Evolutionary conservation across 129 eudicot genomes (phyloP).

Genomic region (Ambrosia trifida): DNA sequence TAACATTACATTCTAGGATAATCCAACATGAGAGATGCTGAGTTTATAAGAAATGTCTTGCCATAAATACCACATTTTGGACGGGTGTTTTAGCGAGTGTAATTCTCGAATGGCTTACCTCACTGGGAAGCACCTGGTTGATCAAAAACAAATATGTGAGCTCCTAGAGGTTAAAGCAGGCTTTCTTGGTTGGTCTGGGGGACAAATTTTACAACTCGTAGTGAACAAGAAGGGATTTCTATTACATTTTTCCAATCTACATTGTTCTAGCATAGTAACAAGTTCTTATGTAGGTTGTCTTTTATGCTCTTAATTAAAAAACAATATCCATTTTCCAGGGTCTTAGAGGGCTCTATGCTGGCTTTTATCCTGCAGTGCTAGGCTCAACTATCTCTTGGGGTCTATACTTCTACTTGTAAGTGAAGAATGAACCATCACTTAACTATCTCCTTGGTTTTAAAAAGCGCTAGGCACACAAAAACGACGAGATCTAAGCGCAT

Average conservation of each 20-base stretch:
- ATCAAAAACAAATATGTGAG: too few relatives aligned
- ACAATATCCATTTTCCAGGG: slow-evolving; percentile 53
- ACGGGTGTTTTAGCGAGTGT: too few relatives aligned
- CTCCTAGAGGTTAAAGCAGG: too few relatives aligned
- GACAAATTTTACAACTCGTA: background rate
- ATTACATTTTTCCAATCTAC: background rate
- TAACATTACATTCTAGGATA: too few relatives aligned
- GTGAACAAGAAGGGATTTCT: background rate
- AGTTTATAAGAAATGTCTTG: background rate
- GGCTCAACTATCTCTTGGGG: slow-evolving; percentile 99
- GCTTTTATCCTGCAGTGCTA: slow-evolving; percentile 88
- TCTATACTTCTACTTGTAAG: slow-evolving; percentile 93
- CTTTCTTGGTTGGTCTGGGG: too few relatives aligned
- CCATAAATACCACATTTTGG: too few relatives aligned
- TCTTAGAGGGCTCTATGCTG: slow-evolving; percentile 88
- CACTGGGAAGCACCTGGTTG: too few relatives aligned
- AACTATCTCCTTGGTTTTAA: too few relatives aligned
- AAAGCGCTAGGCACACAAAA: too few relatives aligned
- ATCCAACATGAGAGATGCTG: background rate
- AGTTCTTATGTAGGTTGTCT: slow-evolving; percentile 12
- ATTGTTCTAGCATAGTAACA: background rate
- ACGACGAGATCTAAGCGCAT: too few relatives aligned
- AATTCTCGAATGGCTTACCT: too few relatives aligned
- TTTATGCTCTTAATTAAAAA: slow-evolving; percentile 17
- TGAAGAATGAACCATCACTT: slow-evolving; percentile 18